Percentiles rank a stretch among this genome's conserved stretches.
Conservation (phyloP, 2,329 filamentous ascomycete species). For the Colletotrichum orchidophilum region DNA sequence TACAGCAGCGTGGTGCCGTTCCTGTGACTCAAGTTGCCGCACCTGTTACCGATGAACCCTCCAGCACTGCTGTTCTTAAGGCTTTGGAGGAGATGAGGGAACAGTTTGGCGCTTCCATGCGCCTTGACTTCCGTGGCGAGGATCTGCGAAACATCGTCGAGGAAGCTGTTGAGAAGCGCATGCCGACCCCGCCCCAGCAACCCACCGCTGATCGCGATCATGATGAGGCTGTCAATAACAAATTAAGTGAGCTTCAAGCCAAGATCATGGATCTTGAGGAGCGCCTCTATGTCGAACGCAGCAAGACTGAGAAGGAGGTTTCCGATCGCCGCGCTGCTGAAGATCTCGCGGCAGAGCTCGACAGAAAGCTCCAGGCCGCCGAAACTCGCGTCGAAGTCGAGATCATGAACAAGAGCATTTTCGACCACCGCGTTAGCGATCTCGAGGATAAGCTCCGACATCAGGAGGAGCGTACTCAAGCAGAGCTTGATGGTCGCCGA, state of each 20-base stretch:
- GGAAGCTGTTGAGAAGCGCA: constrained; percentile 67
- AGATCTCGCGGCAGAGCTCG: constrained; percentile 62
- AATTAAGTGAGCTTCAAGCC: constrained; percentile 66
- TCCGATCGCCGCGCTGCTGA: constrained; percentile 60
- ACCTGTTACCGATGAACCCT: constrained; percentile 46
- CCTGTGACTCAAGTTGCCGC: constrained; percentile 39
- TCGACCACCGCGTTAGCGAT: constrained; percentile 70
- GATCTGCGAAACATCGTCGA: constrained; percentile 71
- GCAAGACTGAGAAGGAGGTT: constrained; percentile 59
- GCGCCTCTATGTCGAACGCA: constrained; percentile 58
- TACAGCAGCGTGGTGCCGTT: constrained; percentile 57
- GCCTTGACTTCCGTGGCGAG: constrained; percentile 55
- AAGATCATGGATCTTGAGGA: constrained; percentile 70
- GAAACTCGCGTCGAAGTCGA: constrained; percentile 69
- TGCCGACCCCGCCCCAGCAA: constrained; percentile 56
- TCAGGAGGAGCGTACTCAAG: constrained; percentile 70
- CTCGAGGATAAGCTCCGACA: constrained; percentile 74
- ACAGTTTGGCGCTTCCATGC: constrained; percentile 57
- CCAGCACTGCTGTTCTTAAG: constrained; percentile 64
- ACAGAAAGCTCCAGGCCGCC: constrained; percentile 63
- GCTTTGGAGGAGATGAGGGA: constrained; percentile 72
- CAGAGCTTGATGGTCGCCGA: constrained; percentile 70
- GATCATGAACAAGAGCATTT: constrained; percentile 67
- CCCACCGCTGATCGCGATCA: background rate
- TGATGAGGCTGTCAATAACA: constrained; percentile 61